A percentile compares a stretch with the other conserved stretches of the same genome.
Conservation (phyloP, 2,329 filamentous ascomycete genomes). For the Ploettnerulaceae sp. region DNA sequence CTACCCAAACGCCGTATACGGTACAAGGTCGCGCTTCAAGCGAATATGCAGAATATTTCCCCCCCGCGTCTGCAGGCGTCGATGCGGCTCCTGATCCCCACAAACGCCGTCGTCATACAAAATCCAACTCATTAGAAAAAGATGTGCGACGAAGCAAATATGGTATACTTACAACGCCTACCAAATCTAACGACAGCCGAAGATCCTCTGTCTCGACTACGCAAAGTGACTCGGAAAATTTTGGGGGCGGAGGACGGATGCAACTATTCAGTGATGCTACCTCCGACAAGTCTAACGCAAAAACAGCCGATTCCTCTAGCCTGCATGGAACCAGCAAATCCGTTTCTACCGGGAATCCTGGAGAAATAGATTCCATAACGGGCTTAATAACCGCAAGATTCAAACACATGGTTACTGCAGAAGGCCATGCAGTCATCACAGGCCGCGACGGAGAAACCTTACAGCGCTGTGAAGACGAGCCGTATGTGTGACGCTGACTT, state of each 20-base stretch:
- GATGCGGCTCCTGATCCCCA: constrained; percentile 1
- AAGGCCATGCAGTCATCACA: constrained; percentile 78
- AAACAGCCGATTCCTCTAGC: constrained; percentile 6
- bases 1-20: constrained; percentile 23
- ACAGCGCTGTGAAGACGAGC: constrained; percentile 84
- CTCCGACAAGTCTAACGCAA: constrained; percentile 25
- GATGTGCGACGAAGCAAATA: background rate
- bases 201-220: constrained; percentile 15
- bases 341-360: background rate
- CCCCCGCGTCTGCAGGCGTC: constrained; percentile 10
- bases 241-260: constrained; percentile 18
- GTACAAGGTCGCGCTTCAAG: constrained; percentile 13
- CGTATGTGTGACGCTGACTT: constrained; percentile 33
- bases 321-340: constrained; percentile 1
- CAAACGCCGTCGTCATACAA: background rate
- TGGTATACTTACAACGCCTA: background rate
- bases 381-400: constrained; percentile 65
- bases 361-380: constrained; percentile 8
- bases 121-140: constrained; percentile 5
- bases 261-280: constrained; percentile 26
- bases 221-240: constrained; percentile 13
- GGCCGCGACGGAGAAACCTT: constrained; percentile 66
- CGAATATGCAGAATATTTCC: constrained; percentile 23
- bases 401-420: constrained; percentile 69
- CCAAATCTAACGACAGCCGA: constrained; percentile 7